Conservation (phyloP, 2,329 filamentous ascomycete species). For the Ceratocystis huliohia region DNA sequence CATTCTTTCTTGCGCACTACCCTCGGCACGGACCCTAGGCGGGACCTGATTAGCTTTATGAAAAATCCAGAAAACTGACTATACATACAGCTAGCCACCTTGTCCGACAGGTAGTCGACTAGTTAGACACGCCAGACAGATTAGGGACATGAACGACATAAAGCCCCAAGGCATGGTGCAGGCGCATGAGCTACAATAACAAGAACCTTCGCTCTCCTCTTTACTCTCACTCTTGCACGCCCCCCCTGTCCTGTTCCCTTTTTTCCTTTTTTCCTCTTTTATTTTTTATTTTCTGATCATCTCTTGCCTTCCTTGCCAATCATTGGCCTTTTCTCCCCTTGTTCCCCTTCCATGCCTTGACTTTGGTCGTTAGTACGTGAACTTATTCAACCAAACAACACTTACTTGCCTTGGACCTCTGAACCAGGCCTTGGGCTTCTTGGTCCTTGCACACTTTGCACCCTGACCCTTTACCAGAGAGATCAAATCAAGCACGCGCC, state of each 20-base stretch:
- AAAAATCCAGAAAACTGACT: background rate
- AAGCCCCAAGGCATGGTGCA: background rate
- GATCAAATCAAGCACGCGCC: slow-evolving; percentile 8
- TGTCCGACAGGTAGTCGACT: slow-evolving; percentile 5
- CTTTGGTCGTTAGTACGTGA: background rate
- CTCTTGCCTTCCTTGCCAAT: slow-evolving; percentile 1
- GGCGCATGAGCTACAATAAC: slow-evolving; percentile 1
- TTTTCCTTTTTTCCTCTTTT: background rate
- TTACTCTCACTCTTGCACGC: background rate
- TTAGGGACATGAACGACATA: background rate
- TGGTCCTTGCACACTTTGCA: slow-evolving; percentile 10
- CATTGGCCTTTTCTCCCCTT: background rate
- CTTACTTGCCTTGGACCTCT: slow-evolving; percentile 1
- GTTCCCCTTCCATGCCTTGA: slow-evolving; percentile 1
- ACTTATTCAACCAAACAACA: background rate
- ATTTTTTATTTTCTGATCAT: background rate
- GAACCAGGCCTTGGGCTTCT: background rate
- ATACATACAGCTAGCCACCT: background rate
- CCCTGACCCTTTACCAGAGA: background rate
- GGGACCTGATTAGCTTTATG: slow-evolving; percentile 3
- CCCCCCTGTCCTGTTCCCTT: background rate
- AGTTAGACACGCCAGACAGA: background rate
- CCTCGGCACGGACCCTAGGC: background rate
- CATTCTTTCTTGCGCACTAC: background rate
- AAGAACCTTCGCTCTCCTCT: background rate